A percentile compares a stretch with the other conserved stretches of the same genome.
Conservation (phyloP, 164 flowering plant species). For the Umbilicus rupestris region DNA sequence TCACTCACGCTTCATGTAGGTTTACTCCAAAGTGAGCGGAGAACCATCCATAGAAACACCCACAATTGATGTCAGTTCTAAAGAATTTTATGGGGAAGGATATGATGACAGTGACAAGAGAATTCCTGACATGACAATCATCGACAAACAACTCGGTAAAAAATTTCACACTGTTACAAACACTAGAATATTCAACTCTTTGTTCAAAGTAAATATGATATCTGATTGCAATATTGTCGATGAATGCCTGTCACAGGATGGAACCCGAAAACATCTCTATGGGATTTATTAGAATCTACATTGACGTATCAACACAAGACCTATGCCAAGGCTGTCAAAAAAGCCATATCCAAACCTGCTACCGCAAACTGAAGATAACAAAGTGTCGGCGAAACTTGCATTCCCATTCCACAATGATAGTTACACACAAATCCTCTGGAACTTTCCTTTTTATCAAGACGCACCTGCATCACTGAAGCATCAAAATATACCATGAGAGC, state of each 20-base stretch:
- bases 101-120: constrained; percentile 93
- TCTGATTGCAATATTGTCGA: not conserved
- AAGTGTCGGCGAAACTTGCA: too few species aligned
- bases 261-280: not conserved
- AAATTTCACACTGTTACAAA: not conserved
- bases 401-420: too few species aligned
- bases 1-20: constrained; percentile 30
- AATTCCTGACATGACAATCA: constrained; percentile 92
- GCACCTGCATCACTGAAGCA: too few species aligned
- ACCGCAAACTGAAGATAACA: not conserved
- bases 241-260: not conserved
- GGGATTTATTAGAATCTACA: constrained; percentile 3
- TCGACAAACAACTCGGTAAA: constrained; percentile 82
- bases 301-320: constrained; percentile 3
- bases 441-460: too few species aligned
- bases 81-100: constrained; percentile 55
- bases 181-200: not conserved
- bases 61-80: constrained; percentile 4
- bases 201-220: not conserved
- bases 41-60: constrained; percentile 40
- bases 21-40: constrained; percentile 80
- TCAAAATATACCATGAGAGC: too few species aligned
- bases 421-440: too few species aligned
- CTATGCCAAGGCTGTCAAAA: not conserved
- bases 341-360: not conserved